Evolutionary conservation across 345 rosid species (phyloP).

Genomic region (Raphanus raphanistrum): DNA sequence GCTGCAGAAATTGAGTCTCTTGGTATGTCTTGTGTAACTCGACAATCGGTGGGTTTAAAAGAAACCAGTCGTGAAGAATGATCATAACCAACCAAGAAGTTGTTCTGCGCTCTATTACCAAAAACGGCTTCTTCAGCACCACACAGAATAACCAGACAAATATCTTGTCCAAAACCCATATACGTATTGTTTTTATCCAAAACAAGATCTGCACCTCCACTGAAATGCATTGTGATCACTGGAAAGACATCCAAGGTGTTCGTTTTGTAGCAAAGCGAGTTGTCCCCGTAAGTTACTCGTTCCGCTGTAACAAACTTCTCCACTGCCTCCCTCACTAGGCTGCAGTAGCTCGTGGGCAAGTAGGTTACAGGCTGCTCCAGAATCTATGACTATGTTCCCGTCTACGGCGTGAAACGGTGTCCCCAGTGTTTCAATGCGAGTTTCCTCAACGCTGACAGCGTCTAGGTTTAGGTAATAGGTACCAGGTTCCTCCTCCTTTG

Average conservation of each 20-base stretch:
- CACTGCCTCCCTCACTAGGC: slow-evolving; percentile 1
- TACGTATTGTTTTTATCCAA: slow-evolving; percentile 9
- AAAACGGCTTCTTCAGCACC: background rate
- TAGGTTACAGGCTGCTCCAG: slow-evolving; percentile 7
- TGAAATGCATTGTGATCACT: slow-evolving; percentile 7
- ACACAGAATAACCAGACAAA: background rate
- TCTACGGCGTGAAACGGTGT: slow-evolving; percentile 13
- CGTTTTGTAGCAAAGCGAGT: slow-evolving; percentile 1
- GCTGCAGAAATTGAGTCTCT: background rate
- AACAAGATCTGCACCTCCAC: slow-evolving; percentile 2
- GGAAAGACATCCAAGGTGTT: background rate
- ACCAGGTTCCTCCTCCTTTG: background rate
- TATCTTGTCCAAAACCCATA: background rate
- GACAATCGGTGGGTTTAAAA: slow-evolving; percentile 13
- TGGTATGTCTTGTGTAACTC: slow-evolving; percentile 4
- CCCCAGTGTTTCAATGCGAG: slow-evolving; percentile 13
- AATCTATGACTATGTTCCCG: slow-evolving; percentile 13
- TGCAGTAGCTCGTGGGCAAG: slow-evolving; percentile 6
- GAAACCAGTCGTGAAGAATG: slow-evolving; percentile 7
- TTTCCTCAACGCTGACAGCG: slow-evolving; percentile 1
- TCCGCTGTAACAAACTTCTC: background rate
- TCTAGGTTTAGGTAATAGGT: slow-evolving; percentile 26
- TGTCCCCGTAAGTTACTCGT: background rate
- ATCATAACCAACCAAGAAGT: slow-evolving; percentile 23
- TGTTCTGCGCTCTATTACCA: slow-evolving; percentile 25